Base-by-base conservation (phyloP, 2,329 filamentous ascomycete genomes). In the Macrophomina pseudophaseolina region DNA sequence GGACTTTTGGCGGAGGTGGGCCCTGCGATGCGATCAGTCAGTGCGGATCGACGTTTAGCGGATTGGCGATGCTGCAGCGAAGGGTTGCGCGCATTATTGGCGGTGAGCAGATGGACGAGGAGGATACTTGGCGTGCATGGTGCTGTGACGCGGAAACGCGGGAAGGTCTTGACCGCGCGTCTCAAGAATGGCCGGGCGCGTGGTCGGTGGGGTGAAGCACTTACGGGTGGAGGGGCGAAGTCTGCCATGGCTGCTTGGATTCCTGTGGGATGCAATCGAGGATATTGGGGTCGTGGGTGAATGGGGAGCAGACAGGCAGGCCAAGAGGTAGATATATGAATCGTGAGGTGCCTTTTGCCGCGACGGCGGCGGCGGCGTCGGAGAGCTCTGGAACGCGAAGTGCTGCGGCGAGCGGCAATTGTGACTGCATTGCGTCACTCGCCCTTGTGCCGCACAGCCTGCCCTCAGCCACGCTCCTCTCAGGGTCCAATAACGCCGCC, bases 1-100 rank as follows among this genome's bases (percentile, higher is more conserved):
- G 93, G 4, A 88, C 82, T 65, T 80, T 80, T 14, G 86, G 87
- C 14, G 87, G 87, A 33, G 87, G 87, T 51, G 86, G 86, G 18
- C 79, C 79, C 78, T 81, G 49, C 12, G 14, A 44, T 11, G 35
- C 14, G 14, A 46, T 12, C 5, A 53, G 54, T 60, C n/a, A 49
- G 54, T 28, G 42, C 33, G 16, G 46, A 38, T 28, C 52, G 59
- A 62, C 72, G 52, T 72, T 18, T 49, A 23, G 52, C 70, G 51
- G 51, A 44, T 28, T 54, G 49, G 46, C 59, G 59, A 46, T 53
- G 56, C 18, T 32, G 44, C 6, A 44, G 42, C 16, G 42, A 44
- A n/a, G 9, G 42, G 42, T 32, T 33, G n/a, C n/a, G n/a, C 46
- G 46, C 46, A 49, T 23, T 23, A 23, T 23, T 68, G 62, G 40